Evolutionary conservation across 1,284 basidiomycete species (phyloP), one percentile per base, ranked within the genome.

Genomic region (Sporisorium reilianum): DNA sequence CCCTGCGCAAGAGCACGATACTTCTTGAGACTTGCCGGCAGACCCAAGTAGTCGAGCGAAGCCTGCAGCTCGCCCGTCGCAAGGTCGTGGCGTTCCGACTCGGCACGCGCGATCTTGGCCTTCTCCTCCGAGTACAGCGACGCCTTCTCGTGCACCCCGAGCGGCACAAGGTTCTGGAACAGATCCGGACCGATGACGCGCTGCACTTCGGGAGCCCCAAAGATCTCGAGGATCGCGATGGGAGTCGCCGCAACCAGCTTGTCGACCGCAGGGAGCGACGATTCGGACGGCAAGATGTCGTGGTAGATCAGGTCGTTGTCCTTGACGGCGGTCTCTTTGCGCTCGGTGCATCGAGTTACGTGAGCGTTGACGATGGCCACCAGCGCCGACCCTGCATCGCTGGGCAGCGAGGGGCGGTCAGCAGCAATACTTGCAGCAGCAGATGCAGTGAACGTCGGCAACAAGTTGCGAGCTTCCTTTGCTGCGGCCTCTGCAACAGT

Each of bases 221-320:
- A 99, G 4, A 97, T 91, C 71, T 98, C 96, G 82, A 98, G 96
- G 59, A 97, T 97, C 0, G 92, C 89, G 56, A 96, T 91, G 0
- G 94, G 90, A 0, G 89, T 90, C 0, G 93, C 92, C 0, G 94
- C 90, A 0, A 88, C 87, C 0, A 91, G 87, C 82, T 93, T 93
- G 56, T 97, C 95, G 58, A 97, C 89, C 0, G 87, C 84, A 0
- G 95, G 90, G 0, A 99, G 88, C 0, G 92, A 89, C 20, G 95
- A 93, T 16, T 91, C 89, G 5, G 91, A 87, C 0, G 95, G 94
- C 0, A 95, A 86, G 59, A 96, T 89, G n/a, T 94, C 94, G 83
- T 99, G 95, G 87, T 99, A 99, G 77, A 99, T 97, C 49, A 99
- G 89, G 82, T 99, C 96, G 85, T 99, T 99, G 86, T 97, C 95